phyloP scores from a whole-genome alignment of 169 alveolate genomes.

The Babesia caballi region DNA sequence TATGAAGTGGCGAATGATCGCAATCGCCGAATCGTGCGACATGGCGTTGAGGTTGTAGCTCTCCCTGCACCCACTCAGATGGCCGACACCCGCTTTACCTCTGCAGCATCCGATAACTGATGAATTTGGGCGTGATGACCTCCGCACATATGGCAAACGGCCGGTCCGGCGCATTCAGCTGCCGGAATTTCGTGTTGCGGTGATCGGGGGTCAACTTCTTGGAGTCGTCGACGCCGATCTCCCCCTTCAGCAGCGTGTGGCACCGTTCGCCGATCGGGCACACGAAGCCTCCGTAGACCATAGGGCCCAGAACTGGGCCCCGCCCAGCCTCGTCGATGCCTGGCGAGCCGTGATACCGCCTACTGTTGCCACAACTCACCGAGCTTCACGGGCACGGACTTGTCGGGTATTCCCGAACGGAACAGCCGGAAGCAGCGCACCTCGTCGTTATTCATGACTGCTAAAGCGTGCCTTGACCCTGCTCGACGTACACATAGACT shows the following conservation, averaged over 20 bases:
- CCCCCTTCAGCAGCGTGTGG: conserved; percentile 64
- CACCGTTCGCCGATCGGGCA: conserved; percentile 82
- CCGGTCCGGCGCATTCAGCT: conserved; percentile 63
- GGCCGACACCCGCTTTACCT: conserved; percentile 44
- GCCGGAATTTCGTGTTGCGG: conserved; percentile 80
- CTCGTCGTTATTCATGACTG: conserved; percentile 8
- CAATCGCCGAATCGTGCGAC: conserved; percentile 88
- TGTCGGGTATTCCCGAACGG: conserved; percentile 43
- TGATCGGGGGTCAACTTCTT: conserved; percentile 81
- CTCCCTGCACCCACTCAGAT: conserved; percentile 59
- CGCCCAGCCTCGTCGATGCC: conserved; percentile 99
- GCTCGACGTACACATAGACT: not conserved
- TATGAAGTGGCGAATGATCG: conserved; percentile 72
- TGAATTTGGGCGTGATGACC: conserved; percentile 79
- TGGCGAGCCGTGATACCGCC: conserved; percentile 5
- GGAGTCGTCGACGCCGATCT: conserved; percentile 84
- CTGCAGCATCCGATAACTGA: conserved; percentile 83
- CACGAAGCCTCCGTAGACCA: conserved; percentile 94
- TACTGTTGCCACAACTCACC: conserved; percentile 20
- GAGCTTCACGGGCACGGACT: conserved; percentile 26
- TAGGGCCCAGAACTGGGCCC: conserved; percentile 98
- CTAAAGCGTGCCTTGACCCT: not conserved
- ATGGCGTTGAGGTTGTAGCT: conserved; percentile 86
- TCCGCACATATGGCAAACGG: conserved; percentile 78
- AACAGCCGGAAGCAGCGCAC: conserved; percentile 50